Percentiles rank a stretch among this genome's conserved stretches.
Conservation (phyloP, 2,329 filamentous ascomycete genomes). For the Sodiomyces alkalinus region DNA sequence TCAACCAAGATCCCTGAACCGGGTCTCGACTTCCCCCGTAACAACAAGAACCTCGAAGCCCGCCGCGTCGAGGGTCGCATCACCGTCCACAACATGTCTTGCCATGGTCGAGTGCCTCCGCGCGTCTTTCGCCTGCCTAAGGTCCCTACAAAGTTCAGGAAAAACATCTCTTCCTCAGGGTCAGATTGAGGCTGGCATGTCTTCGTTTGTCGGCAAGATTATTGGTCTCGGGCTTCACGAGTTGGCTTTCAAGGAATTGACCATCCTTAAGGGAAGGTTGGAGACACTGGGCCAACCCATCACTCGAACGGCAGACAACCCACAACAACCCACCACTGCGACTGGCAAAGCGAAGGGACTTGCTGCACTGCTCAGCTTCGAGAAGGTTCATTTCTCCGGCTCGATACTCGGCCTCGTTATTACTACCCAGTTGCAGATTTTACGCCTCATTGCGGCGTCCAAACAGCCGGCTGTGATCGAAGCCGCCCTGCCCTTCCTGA, state of each 20-base stretch:
- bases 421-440: slow-evolving; percentile 46
- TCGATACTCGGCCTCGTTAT: slow-evolving; percentile 39
- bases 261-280: slow-evolving; percentile 47
- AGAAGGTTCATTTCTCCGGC: slow-evolving; percentile 23
- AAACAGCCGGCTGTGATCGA: slow-evolving; percentile 47
- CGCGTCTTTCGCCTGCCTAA: slow-evolving; percentile 49
- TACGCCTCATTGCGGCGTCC: slow-evolving; percentile 45
- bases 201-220: slow-evolving; percentile 51
- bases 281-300: slow-evolving; percentile 18
- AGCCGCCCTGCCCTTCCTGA: slow-evolving; percentile 37
- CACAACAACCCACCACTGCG: not conserved
- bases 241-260: slow-evolving; percentile 54
- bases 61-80: slow-evolving; percentile 4
- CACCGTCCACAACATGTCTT: slow-evolving; percentile 31
- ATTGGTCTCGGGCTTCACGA: slow-evolving; percentile 48
- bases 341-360: slow-evolving; percentile 23
- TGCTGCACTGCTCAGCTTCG: slow-evolving; percentile 47
- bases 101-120: slow-evolving; percentile 55
- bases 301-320: slow-evolving; percentile 1
- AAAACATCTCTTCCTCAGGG: slow-evolving; percentile 41
- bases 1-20: slow-evolving; percentile 44
- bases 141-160: slow-evolving; percentile 38
- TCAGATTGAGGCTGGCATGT: slow-evolving; percentile 61
- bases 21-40: slow-evolving; percentile 38
- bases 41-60: slow-evolving; percentile 11